These are phyloP conservation scores for Sclerotinia minor DNA, from an alignment of 2,329 filamentous ascomycete species.

Conservation along the genomic window DNA sequence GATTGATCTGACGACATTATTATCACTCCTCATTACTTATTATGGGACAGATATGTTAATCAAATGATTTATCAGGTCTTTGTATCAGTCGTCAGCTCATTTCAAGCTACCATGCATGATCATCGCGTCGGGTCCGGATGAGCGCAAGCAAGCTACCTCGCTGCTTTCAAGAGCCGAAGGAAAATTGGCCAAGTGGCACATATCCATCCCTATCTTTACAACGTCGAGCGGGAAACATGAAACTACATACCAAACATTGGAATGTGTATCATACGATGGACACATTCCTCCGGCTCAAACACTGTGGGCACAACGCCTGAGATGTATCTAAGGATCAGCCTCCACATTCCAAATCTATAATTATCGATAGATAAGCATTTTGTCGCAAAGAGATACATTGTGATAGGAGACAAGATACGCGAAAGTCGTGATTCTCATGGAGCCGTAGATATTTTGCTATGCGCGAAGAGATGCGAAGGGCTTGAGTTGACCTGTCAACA, in stretches of 20 bases:
- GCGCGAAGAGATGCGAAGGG: no score
- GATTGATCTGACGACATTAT: no score
- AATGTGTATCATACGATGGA: neutral
- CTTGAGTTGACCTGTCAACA: constrained; percentile 1
- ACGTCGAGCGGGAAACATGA: neutral
- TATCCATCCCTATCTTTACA: neutral
- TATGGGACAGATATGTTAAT: no score
- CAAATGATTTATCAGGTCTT: no score
- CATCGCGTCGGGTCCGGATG: neutral
- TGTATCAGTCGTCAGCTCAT: neutral
- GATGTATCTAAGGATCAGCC: neutral
- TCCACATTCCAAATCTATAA: constrained; percentile 9
- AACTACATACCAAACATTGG: constrained; percentile 7
- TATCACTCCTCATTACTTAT: no score
- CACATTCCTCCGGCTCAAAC: constrained; percentile 1
- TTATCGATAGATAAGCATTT: neutral
- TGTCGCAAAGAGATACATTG: no score
- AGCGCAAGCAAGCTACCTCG: no score
- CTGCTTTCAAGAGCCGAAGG: neutral
- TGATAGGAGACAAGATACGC: neutral
- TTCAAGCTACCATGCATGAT: neutral
- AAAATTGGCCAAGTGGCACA: neutral
- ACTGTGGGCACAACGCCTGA: neutral
- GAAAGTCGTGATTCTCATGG: neutral
- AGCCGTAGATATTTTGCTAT: neutral